Evolutionary conservation across 2,329 filamentous ascomycete species (phyloP).

Genomic region (Hypoxylon sp.): DNA sequence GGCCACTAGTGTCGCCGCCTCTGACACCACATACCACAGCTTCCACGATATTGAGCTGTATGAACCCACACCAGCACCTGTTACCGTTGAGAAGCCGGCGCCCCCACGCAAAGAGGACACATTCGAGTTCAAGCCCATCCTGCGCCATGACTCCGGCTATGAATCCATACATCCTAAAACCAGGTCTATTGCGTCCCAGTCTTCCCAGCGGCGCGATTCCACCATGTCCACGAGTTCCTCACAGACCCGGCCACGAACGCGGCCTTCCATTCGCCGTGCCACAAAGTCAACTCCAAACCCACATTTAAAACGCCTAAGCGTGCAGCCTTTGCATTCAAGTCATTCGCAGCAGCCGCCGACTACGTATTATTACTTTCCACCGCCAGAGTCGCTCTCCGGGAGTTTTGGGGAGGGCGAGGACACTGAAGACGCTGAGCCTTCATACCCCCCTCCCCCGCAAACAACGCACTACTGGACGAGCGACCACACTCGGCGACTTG

Average conservation of each 20-base stretch:
- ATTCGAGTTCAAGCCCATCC: conserved; percentile 61
- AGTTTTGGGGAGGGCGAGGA: conserved; percentile 26
- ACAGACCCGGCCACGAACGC: conserved; percentile 56
- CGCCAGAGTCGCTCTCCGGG: conserved; percentile 57
- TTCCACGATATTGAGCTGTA: conserved; percentile 66
- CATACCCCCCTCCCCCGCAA: conserved; percentile 65
- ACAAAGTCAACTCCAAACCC: conserved; percentile 56
- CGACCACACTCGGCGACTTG: conserved; percentile 72
- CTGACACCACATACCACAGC: conserved; percentile 69
- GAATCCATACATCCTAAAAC: conserved; percentile 64
- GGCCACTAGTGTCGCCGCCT: conserved; percentile 61
- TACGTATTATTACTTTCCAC: conserved; percentile 67
- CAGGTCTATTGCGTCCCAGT: conserved; percentile 58
- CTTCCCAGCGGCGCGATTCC: conserved; percentile 52
- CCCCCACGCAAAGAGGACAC: conserved; percentile 46
- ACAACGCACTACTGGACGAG: conserved; percentile 79
- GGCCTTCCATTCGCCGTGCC: conserved; percentile 61
- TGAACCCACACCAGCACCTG: conserved; percentile 57
- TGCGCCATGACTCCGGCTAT: conserved; percentile 72
- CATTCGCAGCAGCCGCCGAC: conserved; percentile 53
- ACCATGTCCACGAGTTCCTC: conserved; percentile 53
- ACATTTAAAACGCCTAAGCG: conserved; percentile 42
- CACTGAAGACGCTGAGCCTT: conserved; percentile 40
- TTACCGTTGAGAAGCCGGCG: conserved; percentile 31
- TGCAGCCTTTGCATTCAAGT: conserved; percentile 49